Evolutionary conservation across 208 protist species (phyloP).

Genomic region (Naegleria gruberi): DNA sequence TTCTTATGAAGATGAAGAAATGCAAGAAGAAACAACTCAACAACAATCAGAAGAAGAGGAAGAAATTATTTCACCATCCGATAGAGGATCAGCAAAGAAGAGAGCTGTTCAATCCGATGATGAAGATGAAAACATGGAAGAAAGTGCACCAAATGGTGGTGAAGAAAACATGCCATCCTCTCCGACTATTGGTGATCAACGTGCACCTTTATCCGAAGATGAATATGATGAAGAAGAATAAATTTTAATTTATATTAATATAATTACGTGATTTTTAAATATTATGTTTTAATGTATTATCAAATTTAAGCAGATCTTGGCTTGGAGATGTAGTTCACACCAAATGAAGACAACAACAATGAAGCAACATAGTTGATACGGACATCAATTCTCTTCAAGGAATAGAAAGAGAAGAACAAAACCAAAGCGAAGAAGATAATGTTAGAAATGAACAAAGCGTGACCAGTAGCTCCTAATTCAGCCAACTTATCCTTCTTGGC

Average conservation of each 20-base stretch:
- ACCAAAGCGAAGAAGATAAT: neutral
- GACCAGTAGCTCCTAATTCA: slow-evolving; percentile 2
- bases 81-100: too few relatives aligned
- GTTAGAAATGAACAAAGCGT: neutral
- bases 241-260: neutral
- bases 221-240: neutral
- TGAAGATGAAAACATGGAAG: neutral
- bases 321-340: neutral
- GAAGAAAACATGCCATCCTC: neutral
- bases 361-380: neutral
- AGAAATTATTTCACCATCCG: too few relatives aligned
- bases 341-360: neutral
- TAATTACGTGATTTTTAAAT: neutral
- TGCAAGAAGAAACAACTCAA: too few relatives aligned
- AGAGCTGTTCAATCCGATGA: neutral
- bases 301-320: neutral
- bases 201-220: too few relatives aligned
- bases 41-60: too few relatives aligned
- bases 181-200: too few relatives aligned
- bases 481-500: neutral
- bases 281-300: neutral
- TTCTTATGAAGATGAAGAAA: neutral
- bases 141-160: neutral
- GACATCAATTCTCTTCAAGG: slow-evolving; percentile 7
- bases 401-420: slow-evolving; percentile 1